These are phyloP conservation scores for Leccinum disarticulatum DNA, from an alignment of 768 basidiomycete genomes.

Conservation along the genomic window DNA sequence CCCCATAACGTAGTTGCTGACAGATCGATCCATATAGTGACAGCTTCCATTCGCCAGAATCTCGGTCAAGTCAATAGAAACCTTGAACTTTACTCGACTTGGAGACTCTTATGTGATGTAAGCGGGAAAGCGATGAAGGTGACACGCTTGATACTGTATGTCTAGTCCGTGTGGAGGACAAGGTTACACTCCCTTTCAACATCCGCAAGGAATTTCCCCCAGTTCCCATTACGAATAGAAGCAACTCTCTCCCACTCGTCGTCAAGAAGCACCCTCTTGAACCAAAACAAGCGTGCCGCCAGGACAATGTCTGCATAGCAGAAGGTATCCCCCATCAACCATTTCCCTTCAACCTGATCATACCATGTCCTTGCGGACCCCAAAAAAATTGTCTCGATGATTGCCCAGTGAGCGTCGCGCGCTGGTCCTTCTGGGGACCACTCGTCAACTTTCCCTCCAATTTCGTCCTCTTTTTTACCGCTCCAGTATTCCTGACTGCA, in stretches of 20 bases:
- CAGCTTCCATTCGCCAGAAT: neutral
- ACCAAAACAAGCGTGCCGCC: constrained; percentile 14
- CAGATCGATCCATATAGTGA: neutral
- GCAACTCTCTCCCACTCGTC: constrained; percentile 30
- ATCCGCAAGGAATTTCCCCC: constrained; percentile 24
- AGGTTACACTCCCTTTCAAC: constrained; percentile 29
- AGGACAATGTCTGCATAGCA: constrained; percentile 33
- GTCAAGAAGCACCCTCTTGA: constrained; percentile 17
- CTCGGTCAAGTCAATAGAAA: neutral
- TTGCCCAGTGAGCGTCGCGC: neutral
- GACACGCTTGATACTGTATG: neutral
- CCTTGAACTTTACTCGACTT: neutral
- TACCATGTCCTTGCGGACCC: neutral
- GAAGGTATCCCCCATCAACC: constrained; percentile 10
- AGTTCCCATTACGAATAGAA: constrained; percentile 26
- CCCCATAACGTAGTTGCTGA: neutral
- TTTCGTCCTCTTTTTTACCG: constrained; percentile 15
- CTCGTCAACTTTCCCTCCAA: neutral
- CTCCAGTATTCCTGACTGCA: constrained; percentile 35
- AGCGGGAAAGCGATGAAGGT: neutral
- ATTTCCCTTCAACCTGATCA: neutral
- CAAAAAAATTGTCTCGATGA: constrained; percentile 13
- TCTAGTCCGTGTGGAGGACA: neutral
- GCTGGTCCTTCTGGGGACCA: neutral
- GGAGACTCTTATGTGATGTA: neutral